Percentiles rank a stretch among this genome's conserved stretches.
These are phyloP conservation scores for Solanum medicagineum DNA, from an alignment of 257 asterid species.

Conservation along the genomic window DNA sequence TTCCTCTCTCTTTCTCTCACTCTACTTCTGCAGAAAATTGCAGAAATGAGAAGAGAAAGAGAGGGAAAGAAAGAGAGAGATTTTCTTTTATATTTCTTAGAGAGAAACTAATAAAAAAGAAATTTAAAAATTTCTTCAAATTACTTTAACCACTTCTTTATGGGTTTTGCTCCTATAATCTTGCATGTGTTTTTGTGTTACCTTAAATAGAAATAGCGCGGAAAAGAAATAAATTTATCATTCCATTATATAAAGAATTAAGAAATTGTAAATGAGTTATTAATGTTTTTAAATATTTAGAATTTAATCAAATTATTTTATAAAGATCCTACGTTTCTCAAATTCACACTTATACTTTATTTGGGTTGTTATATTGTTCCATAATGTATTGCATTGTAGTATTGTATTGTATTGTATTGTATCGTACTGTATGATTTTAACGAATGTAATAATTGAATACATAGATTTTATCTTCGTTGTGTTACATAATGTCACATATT, in stretches of 20 bases:
- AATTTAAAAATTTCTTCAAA: not conserved
- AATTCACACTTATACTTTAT: no score
- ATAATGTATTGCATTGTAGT: no score
- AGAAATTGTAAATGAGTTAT: not conserved
- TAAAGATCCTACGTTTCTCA: no score
- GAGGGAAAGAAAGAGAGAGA: not conserved
- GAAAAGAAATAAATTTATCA: not conserved
- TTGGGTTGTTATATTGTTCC: no score
- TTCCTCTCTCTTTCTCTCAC: not conserved
- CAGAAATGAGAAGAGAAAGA: not conserved
- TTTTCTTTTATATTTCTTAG: not conserved
- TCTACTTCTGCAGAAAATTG: not conserved
- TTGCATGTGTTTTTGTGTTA: not conserved
- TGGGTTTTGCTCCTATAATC: not conserved
- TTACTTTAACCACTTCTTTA: not conserved
- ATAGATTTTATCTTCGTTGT: no score
- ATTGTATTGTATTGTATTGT: no score
- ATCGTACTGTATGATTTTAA: no score
- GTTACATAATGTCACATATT: no score
- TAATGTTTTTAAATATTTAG: no score
- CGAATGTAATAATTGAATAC: no score
- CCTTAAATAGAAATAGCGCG: not conserved
- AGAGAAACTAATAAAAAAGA: not conserved
- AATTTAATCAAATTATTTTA: no score
- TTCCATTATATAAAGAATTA: not conserved